Conservation (phyloP, 495 filamentous ascomycete genomes). For the Tuber borchii region DNA sequence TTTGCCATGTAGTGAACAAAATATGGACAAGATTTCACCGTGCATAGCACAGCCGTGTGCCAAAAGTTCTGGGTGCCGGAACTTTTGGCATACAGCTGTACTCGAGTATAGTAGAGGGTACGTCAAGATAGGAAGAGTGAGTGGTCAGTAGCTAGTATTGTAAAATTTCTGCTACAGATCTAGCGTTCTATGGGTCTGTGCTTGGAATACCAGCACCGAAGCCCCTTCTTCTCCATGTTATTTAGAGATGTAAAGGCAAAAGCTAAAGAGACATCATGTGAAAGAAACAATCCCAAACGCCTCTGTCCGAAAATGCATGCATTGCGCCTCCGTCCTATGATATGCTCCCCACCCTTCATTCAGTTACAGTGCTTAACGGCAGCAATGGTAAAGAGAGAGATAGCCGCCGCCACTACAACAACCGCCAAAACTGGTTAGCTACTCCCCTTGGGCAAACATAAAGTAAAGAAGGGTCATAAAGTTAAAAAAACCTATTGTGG, state of each 20-base stretch:
- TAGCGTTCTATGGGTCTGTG: neutral
- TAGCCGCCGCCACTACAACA: neutral
- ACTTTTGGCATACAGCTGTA: neutral
- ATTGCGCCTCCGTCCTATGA: neutral
- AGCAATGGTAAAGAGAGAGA: neutral
- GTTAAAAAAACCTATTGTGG: neutral
- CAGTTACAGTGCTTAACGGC: neutral
- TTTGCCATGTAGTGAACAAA: neutral
- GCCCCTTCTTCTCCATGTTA: neutral
- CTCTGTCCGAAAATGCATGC: neutral
- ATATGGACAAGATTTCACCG: neutral
- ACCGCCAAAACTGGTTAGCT: neutral
- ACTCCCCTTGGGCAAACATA: neutral
- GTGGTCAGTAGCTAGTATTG: neutral
- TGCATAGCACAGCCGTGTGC: too few species aligned
- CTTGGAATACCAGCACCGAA: neutral
- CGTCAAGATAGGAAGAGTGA: neutral
- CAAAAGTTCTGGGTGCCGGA: too few species aligned
- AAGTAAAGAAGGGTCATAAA: neutral
- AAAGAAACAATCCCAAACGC: neutral
- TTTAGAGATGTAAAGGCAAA: neutral
- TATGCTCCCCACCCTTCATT: neutral
- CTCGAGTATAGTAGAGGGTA: neutral
- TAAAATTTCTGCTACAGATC: neutral
- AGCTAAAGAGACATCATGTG: neutral